Evolutionary conservation across 2,329 filamentous ascomycete species (phyloP).

Genomic region (Beauveria australis): DNA sequence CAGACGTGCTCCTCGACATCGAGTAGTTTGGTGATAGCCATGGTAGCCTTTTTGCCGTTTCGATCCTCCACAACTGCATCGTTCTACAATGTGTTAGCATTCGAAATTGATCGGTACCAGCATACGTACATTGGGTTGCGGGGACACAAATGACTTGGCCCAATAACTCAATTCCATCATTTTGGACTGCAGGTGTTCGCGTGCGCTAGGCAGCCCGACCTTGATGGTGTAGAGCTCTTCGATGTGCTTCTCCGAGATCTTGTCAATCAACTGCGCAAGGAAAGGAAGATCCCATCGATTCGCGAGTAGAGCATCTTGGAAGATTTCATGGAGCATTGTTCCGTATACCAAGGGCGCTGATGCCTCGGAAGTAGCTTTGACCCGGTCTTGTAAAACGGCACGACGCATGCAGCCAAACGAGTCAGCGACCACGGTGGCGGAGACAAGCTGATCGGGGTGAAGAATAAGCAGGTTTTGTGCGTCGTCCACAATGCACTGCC

Average conservation of each 20-base stretch:
- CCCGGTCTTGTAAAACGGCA: slow-evolving; percentile 86
- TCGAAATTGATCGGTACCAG: background rate
- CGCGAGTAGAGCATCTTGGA: slow-evolving; percentile 77
- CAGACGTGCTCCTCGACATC: slow-evolving; percentile 97
- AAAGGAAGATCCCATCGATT: slow-evolving; percentile 73
- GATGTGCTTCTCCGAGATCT: slow-evolving; percentile 65
- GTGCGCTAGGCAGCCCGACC: slow-evolving; percentile 62
- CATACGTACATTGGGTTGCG: slow-evolving; percentile 53
- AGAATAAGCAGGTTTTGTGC: slow-evolving; percentile 76
- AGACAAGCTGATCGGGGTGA: slow-evolving; percentile 91
- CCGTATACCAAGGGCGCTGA: slow-evolving; percentile 82
- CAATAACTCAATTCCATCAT: slow-evolving; percentile 74
- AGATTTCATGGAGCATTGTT: slow-evolving; percentile 88
- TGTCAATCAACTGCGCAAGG: slow-evolving; percentile 57
- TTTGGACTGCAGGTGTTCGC: slow-evolving; percentile 74
- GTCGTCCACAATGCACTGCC: slow-evolving; percentile 77
- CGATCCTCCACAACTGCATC: slow-evolving; percentile 72
- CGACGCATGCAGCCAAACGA: slow-evolving; percentile 87
- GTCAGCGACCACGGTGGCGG: slow-evolving; percentile 91
- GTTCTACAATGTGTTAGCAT: slow-evolving; percentile 34
- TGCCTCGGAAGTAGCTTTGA: slow-evolving; percentile 80
- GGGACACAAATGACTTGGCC: slow-evolving; percentile 73
- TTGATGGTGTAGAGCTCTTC: slow-evolving; percentile 87
- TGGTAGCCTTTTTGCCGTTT: slow-evolving; percentile 64
- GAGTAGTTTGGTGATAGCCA: slow-evolving; percentile 87